Conservation (phyloP, 2,329 filamentous ascomycete genomes). For the Cytospora mali region DNA sequence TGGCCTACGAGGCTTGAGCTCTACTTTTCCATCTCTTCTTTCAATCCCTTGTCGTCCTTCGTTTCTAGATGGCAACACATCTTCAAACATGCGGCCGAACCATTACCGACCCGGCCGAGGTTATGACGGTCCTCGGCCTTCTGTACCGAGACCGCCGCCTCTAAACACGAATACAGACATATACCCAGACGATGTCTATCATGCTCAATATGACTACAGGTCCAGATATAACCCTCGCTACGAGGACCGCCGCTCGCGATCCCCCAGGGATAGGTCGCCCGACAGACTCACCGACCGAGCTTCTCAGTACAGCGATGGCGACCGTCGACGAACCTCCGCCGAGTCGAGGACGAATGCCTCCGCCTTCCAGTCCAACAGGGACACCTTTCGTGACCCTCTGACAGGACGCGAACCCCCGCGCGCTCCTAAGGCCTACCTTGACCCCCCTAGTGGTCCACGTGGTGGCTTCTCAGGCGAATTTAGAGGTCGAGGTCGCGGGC, state of each 20-base stretch:
- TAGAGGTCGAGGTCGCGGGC: slow-evolving; percentile 59
- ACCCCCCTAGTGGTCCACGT: slow-evolving; percentile 68
- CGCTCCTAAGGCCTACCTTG: slow-evolving; percentile 77
- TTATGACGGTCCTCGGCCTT: slow-evolving; percentile 19
- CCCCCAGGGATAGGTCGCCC: slow-evolving; percentile 69
- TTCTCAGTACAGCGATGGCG: slow-evolving; percentile 61
- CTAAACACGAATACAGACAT: slow-evolving; percentile 26
- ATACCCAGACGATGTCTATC: slow-evolving; percentile 25
- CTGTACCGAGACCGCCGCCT: slow-evolving; percentile 23
- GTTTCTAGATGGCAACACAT: background rate
- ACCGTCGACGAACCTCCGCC: slow-evolving; percentile 68
- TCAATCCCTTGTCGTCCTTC: background rate
- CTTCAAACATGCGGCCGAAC: slow-evolving; percentile 25
- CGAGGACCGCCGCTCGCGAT: slow-evolving; percentile 66
- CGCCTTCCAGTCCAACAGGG: slow-evolving; percentile 63
- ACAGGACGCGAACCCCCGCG: slow-evolving; percentile 72
- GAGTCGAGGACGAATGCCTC: slow-evolving; percentile 60
- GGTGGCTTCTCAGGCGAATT: slow-evolving; percentile 69
- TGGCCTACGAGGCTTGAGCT: background rate
- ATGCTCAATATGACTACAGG: slow-evolving; percentile 43
- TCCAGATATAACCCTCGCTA: slow-evolving; percentile 62
- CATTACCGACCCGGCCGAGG: slow-evolving; percentile 27
- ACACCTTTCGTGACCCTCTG: slow-evolving; percentile 58
- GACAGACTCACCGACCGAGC: slow-evolving; percentile 61
- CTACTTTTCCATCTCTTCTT: background rate